Conservation (phyloP, 1,139 yeast species). For the Candida sanyaensis region DNA sequence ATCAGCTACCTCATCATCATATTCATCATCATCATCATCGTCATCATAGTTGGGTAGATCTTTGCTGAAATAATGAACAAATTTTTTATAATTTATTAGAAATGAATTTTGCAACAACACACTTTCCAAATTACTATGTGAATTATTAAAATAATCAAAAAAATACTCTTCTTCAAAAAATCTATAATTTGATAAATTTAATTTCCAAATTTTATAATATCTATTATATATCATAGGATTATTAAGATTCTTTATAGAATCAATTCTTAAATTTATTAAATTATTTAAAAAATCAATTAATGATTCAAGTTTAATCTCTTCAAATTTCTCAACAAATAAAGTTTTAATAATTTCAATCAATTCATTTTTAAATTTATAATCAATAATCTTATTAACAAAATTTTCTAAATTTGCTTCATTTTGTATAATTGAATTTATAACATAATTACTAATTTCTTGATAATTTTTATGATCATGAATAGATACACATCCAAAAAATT, state of each 20-base stretch:
- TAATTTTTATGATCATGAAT: conserved; percentile 10
- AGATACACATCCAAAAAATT: conserved; percentile 12
- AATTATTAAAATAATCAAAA: conserved; percentile 14
- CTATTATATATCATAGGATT: conserved; percentile 14
- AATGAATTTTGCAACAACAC: conserved; percentile 13
- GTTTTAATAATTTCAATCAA: conserved; percentile 18
- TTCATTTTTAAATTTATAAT: conserved; percentile 11
- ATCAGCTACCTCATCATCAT: conserved; percentile 9
- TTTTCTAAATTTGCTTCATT: conserved; percentile 12
- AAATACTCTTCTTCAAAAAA: conserved; percentile 17
- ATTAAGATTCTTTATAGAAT: background rate
- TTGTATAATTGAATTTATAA: conserved; percentile 17
- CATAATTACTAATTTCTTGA: conserved; percentile 13
- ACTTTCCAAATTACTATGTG: conserved; percentile 4
- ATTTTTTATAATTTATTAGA: conserved; percentile 13
- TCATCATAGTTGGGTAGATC: conserved; percentile 12
- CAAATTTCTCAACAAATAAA: conserved; percentile 21
- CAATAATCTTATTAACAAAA: conserved; percentile 14
- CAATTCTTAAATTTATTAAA: conserved; percentile 5
- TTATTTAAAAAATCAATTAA: conserved; percentile 15
- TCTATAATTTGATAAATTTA: conserved; percentile 12
- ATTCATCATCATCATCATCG: conserved; percentile 16
- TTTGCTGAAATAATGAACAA: conserved; percentile 11
- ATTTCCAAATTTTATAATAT: conserved; percentile 17
- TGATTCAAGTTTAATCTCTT: conserved; percentile 19